phyloP scores from a whole-genome alignment of 179 eudicot genomes.

The Gypsophila paniculata region DNA sequence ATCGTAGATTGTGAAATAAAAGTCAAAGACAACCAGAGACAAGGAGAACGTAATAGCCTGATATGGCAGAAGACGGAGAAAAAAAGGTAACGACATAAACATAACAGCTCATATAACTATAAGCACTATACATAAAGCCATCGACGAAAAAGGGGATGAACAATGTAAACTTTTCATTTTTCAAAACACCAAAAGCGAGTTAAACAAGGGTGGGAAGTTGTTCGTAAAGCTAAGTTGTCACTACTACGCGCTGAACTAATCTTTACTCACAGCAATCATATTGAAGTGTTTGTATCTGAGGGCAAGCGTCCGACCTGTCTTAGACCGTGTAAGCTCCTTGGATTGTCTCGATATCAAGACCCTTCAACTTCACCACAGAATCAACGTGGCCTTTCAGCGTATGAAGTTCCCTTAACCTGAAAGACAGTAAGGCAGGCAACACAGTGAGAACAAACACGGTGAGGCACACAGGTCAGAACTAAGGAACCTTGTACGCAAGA shows the following conservation, averaged over 20 bases:
- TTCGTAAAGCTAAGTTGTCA: slow-evolving; percentile 27
- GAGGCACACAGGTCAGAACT: no score
- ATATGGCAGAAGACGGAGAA: not conserved
- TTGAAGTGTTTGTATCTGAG: slow-evolving; percentile 21
- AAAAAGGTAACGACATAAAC: not conserved
- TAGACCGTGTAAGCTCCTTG: slow-evolving; percentile 79
- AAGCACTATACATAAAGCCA: slow-evolving; percentile 8
- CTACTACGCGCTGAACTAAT: slow-evolving; percentile 31
- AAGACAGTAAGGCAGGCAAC: slow-evolving; percentile 9
- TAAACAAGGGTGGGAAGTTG: slow-evolving; percentile 22
- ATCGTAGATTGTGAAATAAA: no score
- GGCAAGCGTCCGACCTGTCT: slow-evolving; percentile 16
- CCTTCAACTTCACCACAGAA: slow-evolving; percentile 78
- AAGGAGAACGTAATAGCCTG: no score
- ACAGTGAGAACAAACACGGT: slow-evolving; percentile 1
- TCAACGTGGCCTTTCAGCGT: slow-evolving; percentile 86
- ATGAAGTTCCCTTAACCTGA: slow-evolving; percentile 65
- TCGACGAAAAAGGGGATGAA: slow-evolving; percentile 8
- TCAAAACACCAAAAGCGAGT: slow-evolving; percentile 27
- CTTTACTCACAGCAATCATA: slow-evolving; percentile 32
- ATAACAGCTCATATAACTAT: slow-evolving; percentile 3
- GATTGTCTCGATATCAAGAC: slow-evolving; percentile 77
- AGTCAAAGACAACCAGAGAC: no score
- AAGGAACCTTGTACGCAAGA: not conserved
- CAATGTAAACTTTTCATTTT: slow-evolving; percentile 24